phyloP scores from a whole-genome alignment of 331 rosid species.

The Cydonia oblonga region DNA sequence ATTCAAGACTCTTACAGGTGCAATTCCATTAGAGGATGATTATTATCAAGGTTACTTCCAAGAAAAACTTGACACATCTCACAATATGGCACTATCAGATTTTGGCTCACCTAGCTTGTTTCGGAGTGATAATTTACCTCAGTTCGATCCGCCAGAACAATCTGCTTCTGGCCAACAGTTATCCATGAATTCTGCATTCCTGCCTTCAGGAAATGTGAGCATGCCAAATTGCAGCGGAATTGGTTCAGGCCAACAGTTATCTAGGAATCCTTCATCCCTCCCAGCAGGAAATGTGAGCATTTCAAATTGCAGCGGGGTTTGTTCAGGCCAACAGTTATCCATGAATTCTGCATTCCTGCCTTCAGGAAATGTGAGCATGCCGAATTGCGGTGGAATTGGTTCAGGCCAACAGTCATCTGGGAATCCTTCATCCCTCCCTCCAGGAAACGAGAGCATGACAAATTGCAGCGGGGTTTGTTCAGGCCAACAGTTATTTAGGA shows the following conservation, averaged over 20 bases:
- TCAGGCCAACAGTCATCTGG: neutral
- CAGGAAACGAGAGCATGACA: neutral
- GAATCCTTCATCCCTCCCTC: neutral
- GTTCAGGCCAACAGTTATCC: neutral
- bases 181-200: slow-evolving; percentile 26
- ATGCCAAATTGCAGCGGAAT: slow-evolving; percentile 22
- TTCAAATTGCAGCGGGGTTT: neutral
- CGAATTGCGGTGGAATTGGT: too few species aligned
- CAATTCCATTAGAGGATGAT: slow-evolving; percentile 61
- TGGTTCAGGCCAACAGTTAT: slow-evolving; percentile 22
- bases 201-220: slow-evolving; percentile 21
- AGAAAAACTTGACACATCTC: slow-evolving; percentile 35
- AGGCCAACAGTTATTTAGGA: slow-evolving; percentile 24
- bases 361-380: too few species aligned
- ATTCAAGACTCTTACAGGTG: slow-evolving; percentile 64
- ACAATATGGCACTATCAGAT: slow-evolving; percentile 40
- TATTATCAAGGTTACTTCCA: slow-evolving; percentile 40
- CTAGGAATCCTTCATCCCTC: neutral
- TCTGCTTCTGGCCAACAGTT: slow-evolving; percentile 37
- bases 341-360: too few species aligned
- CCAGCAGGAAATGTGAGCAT: neutral
- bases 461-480: neutral
- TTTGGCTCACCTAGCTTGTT: slow-evolving; percentile 45
- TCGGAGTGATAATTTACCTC: slow-evolving; percentile 42
- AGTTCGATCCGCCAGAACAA: slow-evolving; percentile 42